These are phyloP conservation scores for Stipa capillata DNA, from an alignment of 176 grass and related monocot species.

Conservation along the genomic window DNA sequence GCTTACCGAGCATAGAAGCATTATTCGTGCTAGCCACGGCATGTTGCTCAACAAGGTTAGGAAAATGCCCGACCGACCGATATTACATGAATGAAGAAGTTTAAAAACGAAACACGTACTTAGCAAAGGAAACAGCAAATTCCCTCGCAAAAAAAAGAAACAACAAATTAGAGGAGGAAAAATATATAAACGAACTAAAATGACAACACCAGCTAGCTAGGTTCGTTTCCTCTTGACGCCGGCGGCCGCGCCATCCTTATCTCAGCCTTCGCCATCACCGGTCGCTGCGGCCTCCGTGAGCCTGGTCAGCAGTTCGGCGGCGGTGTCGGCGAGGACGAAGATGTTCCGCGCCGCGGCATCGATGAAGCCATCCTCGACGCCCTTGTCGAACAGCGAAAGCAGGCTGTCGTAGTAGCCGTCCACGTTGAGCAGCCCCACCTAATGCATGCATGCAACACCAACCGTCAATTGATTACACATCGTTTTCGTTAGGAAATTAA, in stretches of 20 bases:
- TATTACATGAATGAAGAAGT: neutral
- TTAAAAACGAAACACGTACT: neutral
- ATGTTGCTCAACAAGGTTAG: neutral
- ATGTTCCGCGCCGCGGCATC: conserved; percentile 61
- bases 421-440: conserved; percentile 92
- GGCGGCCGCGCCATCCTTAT: neutral
- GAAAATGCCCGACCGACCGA: neutral
- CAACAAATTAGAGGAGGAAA: no score
- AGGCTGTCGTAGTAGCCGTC: conserved; percentile 89
- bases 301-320: conserved; percentile 47
- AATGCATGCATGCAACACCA: neutral
- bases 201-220: neutral
- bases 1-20: neutral
- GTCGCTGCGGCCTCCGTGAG: neutral
- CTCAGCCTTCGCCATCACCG: neutral
- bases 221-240: conserved; percentile 35
- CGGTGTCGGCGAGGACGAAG: conserved; percentile 52
- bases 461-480: neutral
- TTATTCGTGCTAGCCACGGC: neutral
- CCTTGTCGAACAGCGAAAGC: conserved; percentile 85
- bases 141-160: neutral
- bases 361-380: conserved; percentile 87
- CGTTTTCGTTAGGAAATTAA: neutral
- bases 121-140: neutral
- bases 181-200: neutral